Evolutionary conservation across 768 basidiomycete genomes (phyloP), one percentile per base, ranked within the genome.

Genomic region (Xerocomellus intermedius): DNA sequence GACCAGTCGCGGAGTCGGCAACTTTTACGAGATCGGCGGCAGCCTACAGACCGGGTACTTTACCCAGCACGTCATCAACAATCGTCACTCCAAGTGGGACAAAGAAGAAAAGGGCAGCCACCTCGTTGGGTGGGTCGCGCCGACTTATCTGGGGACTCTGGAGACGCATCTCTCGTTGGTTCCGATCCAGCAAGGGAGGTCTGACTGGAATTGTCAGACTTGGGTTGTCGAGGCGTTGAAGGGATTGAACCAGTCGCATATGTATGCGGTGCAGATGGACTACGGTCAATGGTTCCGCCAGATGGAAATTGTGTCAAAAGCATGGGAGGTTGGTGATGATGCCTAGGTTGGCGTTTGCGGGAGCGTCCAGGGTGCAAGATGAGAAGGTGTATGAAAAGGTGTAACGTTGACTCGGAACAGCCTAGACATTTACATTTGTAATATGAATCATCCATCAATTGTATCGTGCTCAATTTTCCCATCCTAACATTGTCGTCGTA

Each of bases 201-300:
- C 50, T 2, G 44, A 59, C 22, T 52, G 57, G 52, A 51, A 53
- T 22, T 50, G 52, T 22, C 59, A 51, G 21, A 43, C 26, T 8
- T 59, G 57, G 59, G 52, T 51, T 5, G 47, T 55, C 7, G 53
- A 55, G 13, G 57, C 37, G 5, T n/a, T 60, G 32, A 33, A n/a
- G 21, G 59, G 59, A 7, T 6, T 59, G 37, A 32, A 32, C 6
- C 14, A 47, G 4, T n/a, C 47, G 5, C 10, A 58, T n/a, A 52
- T 58, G 48, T 59, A 30, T 22, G 55, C 48, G 26, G 58, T 59
- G 6, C 56, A 57, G n/a, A 57, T 57, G 50, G 42, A 51, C 12
- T 19, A 45, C 13, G 32, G 26, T 2, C 46, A 42, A 4, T 57
- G 36, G 47, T 36, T 8, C 12, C 28, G 26, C 2, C 58, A 57